Conservation (phyloP, 768 basidiomycete genomes). For the Amanita fuliginea region DNA sequence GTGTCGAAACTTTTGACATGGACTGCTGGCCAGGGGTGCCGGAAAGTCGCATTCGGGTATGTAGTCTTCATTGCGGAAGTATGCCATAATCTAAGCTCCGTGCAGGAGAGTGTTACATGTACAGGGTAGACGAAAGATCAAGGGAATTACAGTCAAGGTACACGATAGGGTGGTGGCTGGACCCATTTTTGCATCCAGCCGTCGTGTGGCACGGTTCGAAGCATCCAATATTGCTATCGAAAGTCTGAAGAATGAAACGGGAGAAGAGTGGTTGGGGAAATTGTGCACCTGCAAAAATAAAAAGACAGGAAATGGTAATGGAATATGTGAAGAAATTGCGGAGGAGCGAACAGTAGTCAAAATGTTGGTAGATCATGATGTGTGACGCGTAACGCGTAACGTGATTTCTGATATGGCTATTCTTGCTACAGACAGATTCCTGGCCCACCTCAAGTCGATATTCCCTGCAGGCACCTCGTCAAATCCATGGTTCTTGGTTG, state of each 20-base stretch:
- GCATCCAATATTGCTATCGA: slow-evolving; percentile 52
- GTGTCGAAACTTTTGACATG: slow-evolving; percentile 63
- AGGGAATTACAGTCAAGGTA: slow-evolving; percentile 45
- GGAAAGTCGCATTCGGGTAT: slow-evolving; percentile 21
- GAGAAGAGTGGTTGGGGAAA: slow-evolving; percentile 29
- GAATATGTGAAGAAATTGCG: background rate
- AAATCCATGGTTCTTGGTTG: slow-evolving; percentile 52
- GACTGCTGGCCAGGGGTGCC: slow-evolving; percentile 50
- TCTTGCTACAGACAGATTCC: slow-evolving; percentile 30
- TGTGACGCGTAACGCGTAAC: too few species aligned
- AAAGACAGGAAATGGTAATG: slow-evolving; percentile 5
- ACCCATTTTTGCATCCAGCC: slow-evolving; percentile 48
- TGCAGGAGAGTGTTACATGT: slow-evolving; percentile 14
- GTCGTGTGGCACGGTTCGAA: slow-evolving; percentile 53
- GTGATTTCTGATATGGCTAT: slow-evolving; percentile 8
- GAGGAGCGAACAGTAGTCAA: slow-evolving; percentile 5
- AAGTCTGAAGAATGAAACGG: slow-evolving; percentile 36
- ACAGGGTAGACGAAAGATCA: slow-evolving; percentile 14
- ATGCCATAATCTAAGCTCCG: background rate
- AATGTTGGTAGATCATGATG: slow-evolving; percentile 7
- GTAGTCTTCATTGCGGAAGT: slow-evolving; percentile 4
- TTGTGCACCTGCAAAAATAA: slow-evolving; percentile 25
- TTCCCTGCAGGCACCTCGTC: slow-evolving; percentile 24
- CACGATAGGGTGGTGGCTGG: slow-evolving; percentile 48
- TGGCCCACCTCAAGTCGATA: slow-evolving; percentile 30